Conservation (phyloP, 2,329 filamentous ascomycete genomes). For the Penicillium brasilianum region DNA sequence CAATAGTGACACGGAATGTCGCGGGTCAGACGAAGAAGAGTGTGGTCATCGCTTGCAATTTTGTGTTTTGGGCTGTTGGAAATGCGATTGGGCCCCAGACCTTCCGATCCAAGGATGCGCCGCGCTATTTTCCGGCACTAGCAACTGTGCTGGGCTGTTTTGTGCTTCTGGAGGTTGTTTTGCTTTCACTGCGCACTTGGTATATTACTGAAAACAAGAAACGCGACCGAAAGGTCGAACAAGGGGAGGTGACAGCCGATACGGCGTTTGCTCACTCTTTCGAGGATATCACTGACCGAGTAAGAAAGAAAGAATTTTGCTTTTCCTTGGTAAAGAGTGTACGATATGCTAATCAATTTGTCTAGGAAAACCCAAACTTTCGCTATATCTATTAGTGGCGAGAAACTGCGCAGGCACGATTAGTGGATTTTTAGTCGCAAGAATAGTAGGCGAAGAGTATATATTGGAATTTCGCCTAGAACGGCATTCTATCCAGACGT, state of each 20-base stretch:
- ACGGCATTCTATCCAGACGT: no score
- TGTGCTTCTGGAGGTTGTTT: conserved; percentile 1
- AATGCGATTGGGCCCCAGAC: conserved; percentile 5
- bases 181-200: background rate
- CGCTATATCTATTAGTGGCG: background rate
- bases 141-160: background rate
- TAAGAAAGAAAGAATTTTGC: background rate
- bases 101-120: background rate
- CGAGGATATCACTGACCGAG: conserved; percentile 3
- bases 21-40: conserved; percentile 1
- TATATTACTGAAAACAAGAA: conserved; percentile 1
- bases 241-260: background rate
- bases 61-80: conserved; percentile 2
- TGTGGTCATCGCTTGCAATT: background rate
- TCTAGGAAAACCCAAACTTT: conserved; percentile 1
- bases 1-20: conserved; percentile 1
- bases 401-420: background rate
- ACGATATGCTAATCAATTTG: background rate
- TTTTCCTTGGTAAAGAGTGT: background rate
- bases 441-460: background rate
- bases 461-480: background rate
- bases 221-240: background rate
- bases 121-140: background rate
- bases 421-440: background rate
- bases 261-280: conserved; percentile 4